A percentile compares a stretch with the other conserved stretches of the same genome.
Evolutionary conservation across 2,329 filamentous ascomycete genomes (phyloP).

Genomic region (Trichoderma arundinaceum): DNA sequence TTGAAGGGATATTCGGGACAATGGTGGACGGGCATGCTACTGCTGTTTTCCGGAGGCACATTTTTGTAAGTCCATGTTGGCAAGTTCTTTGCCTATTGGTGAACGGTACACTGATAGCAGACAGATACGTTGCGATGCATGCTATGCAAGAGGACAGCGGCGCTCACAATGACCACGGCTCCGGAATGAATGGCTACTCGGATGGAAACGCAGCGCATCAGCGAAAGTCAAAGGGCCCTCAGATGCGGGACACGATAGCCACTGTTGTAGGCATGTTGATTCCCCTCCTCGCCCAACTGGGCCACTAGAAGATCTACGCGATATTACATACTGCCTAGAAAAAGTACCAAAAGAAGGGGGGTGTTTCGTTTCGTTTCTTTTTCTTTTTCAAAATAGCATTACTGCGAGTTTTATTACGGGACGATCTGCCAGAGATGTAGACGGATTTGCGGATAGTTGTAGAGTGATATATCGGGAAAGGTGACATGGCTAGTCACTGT

Average conservation of each 20-base stretch:
- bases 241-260: constrained; percentile 71
- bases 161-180: constrained; percentile 57
- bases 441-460: constrained; percentile 11
- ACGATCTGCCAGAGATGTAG: constrained; percentile 18
- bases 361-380: neutral
- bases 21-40: constrained; percentile 90
- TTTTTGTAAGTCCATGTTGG: constrained; percentile 72
- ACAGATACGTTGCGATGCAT: constrained; percentile 95
- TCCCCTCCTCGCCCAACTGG: constrained; percentile 77
- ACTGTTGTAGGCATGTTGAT: constrained; percentile 79
- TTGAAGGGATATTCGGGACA: constrained; percentile 66
- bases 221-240: constrained; percentile 60
- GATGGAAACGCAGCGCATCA: constrained; percentile 54
- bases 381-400: neutral
- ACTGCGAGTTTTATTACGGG: neutral
- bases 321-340: neutral
- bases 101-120: constrained; percentile 3
- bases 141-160: constrained; percentile 83
- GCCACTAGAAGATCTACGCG: constrained; percentile 60
- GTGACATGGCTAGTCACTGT: constrained; percentile 4
- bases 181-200: constrained; percentile 58
- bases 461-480: neutral
- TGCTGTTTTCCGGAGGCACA: constrained; percentile 95
- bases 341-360: neutral
- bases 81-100: neutral